These are phyloP conservation scores for Aegilops sharonensis DNA, from an alignment of 176 grass and related monocot species.

Conservation along the genomic window DNA sequence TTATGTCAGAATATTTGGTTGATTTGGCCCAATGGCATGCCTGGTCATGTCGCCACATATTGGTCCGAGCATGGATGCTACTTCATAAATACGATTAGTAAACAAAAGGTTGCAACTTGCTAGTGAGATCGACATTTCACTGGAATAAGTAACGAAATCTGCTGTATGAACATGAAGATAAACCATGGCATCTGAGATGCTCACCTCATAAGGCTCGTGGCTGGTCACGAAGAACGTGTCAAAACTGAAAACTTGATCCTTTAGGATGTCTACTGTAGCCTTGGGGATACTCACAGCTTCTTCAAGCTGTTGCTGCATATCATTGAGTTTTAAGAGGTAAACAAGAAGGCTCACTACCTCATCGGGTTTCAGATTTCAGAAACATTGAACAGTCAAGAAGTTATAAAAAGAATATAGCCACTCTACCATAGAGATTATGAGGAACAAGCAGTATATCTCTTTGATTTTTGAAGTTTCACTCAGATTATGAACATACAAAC, in stretches of 20 bases:
- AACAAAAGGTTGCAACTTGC: background rate
- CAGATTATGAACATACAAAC: background rate
- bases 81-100: background rate
- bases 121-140: background rate
- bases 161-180: background rate
- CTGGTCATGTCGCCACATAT: background rate
- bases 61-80: background rate
- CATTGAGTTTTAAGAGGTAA: constrained; percentile 23
- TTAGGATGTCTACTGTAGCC: constrained; percentile 84
- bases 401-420: background rate
- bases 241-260: constrained; percentile 98
- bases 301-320: constrained; percentile 87
- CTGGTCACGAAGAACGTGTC: constrained; percentile 95
- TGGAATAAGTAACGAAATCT: background rate
- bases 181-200: constrained; percentile 2
- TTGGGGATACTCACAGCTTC: constrained; percentile 80
- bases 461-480: background rate
- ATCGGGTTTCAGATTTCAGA: background rate
- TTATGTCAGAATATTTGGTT: background rate
- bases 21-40: background rate
- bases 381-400: constrained; percentile 1
- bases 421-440: background rate
- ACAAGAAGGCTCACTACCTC: background rate
- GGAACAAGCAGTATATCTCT: background rate
- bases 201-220: constrained; percentile 92